Percentiles rank a stretch among this genome's conserved stretches.
These are phyloP conservation scores for Sequoiadendron giganteum DNA, from an alignment of 75 land plant genomes.

Conservation along the genomic window DNA sequence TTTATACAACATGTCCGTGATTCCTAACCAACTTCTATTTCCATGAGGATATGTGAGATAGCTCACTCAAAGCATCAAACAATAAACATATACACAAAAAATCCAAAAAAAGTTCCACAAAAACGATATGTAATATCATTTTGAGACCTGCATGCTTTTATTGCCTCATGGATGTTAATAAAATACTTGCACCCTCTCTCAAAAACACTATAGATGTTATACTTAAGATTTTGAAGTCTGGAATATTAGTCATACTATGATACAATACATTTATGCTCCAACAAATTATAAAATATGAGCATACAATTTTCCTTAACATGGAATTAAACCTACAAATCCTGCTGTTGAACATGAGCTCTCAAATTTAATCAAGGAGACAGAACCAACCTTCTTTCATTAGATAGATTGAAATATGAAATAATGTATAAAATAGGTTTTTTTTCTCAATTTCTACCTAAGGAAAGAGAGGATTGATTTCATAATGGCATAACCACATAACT, in stretches of 20 bases:
- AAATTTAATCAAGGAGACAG: too few species aligned
- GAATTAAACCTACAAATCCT: not conserved
- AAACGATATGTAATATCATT: not conserved
- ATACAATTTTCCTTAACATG: not conserved
- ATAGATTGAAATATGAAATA: too few species aligned
- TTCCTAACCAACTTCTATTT: not conserved
- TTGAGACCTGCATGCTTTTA: not conserved
- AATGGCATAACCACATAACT: too few species aligned
- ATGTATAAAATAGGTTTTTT: too few species aligned
- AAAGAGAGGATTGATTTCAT: too few species aligned
- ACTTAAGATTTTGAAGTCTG: not conserved
- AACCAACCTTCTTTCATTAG: too few species aligned
- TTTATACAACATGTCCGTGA: not conserved
- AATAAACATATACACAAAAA: not conserved
- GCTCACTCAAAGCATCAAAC: not conserved
- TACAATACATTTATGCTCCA: not conserved
- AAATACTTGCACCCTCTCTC: not conserved
- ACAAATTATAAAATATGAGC: not conserved
- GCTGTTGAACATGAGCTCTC: not conserved
- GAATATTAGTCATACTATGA: not conserved
- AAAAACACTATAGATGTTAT: not conserved
- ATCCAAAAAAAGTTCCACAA: not conserved
- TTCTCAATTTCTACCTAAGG: too few species aligned
- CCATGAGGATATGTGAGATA: not conserved
- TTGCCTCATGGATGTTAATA: not conserved